These are phyloP conservation scores for Pichia exigua DNA, from an alignment of 805 yeast genomes.

Conservation along the genomic window DNA sequence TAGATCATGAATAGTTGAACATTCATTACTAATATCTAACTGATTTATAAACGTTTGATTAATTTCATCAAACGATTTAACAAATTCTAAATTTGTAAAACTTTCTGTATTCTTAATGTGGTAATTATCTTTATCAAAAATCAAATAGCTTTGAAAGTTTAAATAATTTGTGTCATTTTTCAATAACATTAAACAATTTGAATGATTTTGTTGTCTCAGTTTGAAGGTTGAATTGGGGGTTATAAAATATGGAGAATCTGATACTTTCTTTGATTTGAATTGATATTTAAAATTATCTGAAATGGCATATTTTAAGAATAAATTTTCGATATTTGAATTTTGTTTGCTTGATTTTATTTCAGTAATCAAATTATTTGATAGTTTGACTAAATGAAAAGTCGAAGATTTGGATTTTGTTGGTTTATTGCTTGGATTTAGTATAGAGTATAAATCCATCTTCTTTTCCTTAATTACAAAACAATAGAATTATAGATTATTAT, in stretches of 20 bases:
- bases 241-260: slow-evolving; percentile 45
- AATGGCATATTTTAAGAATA: not conserved
- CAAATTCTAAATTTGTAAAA: not conserved
- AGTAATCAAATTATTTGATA: slow-evolving; percentile 2
- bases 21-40: not conserved
- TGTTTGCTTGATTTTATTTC: not conserved
- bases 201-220: slow-evolving; percentile 74
- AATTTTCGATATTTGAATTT: not conserved
- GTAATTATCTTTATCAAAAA: slow-evolving; percentile 1
- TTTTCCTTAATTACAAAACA: too few relatives aligned
- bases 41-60: not conserved
- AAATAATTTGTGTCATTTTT: slow-evolving; percentile 1
- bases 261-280: slow-evolving; percentile 14
- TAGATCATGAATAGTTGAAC: not conserved
- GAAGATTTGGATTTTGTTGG: not conserved
- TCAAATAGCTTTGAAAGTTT: slow-evolving; percentile 7
- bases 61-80: not conserved
- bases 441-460: slow-evolving; percentile 23
- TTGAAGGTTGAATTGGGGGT: slow-evolving; percentile 52
- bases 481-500: too few relatives aligned
- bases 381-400: slow-evolving; percentile 6
- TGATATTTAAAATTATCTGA: slow-evolving; percentile 2
- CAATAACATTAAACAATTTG: slow-evolving; percentile 67
- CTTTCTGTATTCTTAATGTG: not conserved
- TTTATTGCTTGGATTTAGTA: slow-evolving; percentile 13